Percentiles rank a stretch among this genome's conserved stretches.
Conservation (phyloP, 495 filamentous ascomycete genomes). For the Paragyromitra xinjiangensis region DNA sequence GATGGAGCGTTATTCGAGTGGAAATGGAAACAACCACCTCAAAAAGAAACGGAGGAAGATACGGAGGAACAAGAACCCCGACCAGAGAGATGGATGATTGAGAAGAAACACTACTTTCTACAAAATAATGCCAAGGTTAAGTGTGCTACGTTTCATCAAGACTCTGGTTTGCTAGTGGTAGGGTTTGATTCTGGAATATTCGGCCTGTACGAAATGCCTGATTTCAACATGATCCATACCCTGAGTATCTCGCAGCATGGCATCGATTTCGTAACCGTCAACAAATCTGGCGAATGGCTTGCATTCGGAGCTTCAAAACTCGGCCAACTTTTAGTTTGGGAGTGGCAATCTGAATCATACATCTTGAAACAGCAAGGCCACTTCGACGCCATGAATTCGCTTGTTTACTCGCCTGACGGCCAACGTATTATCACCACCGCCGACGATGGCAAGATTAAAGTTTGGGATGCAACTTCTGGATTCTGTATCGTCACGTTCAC, state of each 20-base stretch:
- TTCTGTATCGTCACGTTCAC: conserved; percentile 99
- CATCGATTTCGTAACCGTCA: conserved; percentile 91
- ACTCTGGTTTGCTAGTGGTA: conserved; percentile 85
- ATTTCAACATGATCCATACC: conserved; percentile 93
- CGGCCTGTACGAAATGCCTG: conserved; percentile 92
- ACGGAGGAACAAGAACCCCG: conserved; percentile 67
- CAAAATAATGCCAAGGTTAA: conserved; percentile 87
- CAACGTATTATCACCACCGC: conserved; percentile 90
- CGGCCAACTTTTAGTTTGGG: conserved; percentile 95
- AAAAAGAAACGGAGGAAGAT: conserved; percentile 65
- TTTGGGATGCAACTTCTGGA: conserved; percentile 95
- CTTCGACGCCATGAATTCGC: conserved; percentile 92
- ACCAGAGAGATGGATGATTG: conserved; percentile 80
- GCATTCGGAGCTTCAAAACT: conserved; percentile 97
- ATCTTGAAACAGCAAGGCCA: conserved; percentile 98
- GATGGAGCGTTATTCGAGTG: conserved; percentile 68
- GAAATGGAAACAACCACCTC: conserved; percentile 68
- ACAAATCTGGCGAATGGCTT: conserved; percentile 94
- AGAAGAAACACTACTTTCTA: conserved; percentile 87
- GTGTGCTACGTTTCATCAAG: conserved; percentile 84
- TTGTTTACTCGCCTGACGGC: conserved; percentile 92
- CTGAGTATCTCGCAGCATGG: conserved; percentile 94
- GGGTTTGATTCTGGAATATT: conserved; percentile 96
- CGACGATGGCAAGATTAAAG: conserved; percentile 97
- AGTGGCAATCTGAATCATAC: conserved; percentile 99